phyloP scores from a whole-genome alignment of 139 green algal genomes.

The Chlorella sp. region DNA sequence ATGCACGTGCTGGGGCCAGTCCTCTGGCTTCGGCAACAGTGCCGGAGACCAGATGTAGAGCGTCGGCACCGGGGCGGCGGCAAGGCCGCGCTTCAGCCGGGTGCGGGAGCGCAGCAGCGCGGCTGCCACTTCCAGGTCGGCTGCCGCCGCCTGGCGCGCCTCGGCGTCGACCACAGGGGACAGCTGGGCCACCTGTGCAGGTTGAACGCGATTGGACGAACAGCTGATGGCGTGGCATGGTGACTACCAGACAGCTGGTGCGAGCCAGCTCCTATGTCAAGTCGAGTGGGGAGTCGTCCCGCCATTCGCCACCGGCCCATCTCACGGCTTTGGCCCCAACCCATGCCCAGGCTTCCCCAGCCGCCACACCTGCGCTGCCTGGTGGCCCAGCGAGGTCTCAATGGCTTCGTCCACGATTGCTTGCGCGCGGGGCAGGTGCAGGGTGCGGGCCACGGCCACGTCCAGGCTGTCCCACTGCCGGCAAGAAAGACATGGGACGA shows the following conservation, averaged over 20 bases:
- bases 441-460: neutral
- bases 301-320: neutral
- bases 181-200: too few relatives aligned
- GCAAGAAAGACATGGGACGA: too few relatives aligned
- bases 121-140: too few relatives aligned
- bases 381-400: neutral
- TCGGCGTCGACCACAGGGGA: too few relatives aligned
- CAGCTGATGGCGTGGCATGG: too few relatives aligned
- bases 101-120: neutral
- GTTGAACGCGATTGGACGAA: too few relatives aligned
- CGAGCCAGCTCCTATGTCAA: too few relatives aligned
- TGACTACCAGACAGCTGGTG: neutral
- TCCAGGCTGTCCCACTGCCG: constrained; percentile 12
- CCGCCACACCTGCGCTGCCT: too few relatives aligned
- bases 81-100: neutral
- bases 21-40: constrained; percentile 63
- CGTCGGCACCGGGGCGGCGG: constrained; percentile 34
- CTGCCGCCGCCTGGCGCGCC: too few relatives aligned
- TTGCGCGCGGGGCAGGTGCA: constrained; percentile 1
- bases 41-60: constrained; percentile 64
- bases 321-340: neutral
- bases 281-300: too few relatives aligned
- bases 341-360: too few relatives aligned
- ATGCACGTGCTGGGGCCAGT: constrained; percentile 66
- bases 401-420: neutral